Conservation (phyloP, 1,139 yeast species). For the Petasospora rhodanensis region DNA sequence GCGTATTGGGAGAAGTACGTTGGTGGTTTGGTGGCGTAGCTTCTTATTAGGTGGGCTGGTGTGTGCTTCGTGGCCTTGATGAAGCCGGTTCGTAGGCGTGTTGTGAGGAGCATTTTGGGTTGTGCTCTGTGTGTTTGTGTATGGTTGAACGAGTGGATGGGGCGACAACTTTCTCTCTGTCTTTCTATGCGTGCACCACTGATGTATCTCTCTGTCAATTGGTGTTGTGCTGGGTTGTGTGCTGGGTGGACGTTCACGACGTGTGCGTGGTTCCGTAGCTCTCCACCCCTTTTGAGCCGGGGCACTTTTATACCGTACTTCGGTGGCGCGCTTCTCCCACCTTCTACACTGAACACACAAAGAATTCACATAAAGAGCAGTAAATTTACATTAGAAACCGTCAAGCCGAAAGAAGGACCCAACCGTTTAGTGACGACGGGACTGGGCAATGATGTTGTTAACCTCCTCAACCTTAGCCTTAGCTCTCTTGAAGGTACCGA, state of each 20-base stretch:
- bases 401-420: conserved; percentile 7
- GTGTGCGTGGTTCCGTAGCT: too few relatives aligned
- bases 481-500: conserved; percentile 99
- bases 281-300: too few relatives aligned
- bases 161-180: too few relatives aligned
- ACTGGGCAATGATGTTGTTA: conserved; percentile 94
- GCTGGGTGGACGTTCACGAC: too few relatives aligned
- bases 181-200: too few relatives aligned
- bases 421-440: conserved; percentile 66
- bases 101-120: neutral
- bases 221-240: too few relatives aligned
- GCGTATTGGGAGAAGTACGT: conserved; percentile 16
- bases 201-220: too few relatives aligned
- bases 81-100: too few relatives aligned
- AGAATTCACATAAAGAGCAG: conserved; percentile 12
- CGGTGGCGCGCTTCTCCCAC: too few relatives aligned
- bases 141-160: too few relatives aligned
- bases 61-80: conserved; percentile 2
- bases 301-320: too few relatives aligned
- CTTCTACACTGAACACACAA: conserved; percentile 1
- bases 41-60: conserved; percentile 5
- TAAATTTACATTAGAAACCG: conserved; percentile 21
- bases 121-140: neutral
- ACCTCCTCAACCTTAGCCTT: conserved; percentile 99
- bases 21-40: conserved; percentile 16